phyloP scores from a whole-genome alignment of 2,329 filamentous ascomycete species.

The Ceratocystis eucalypticola region DNA sequence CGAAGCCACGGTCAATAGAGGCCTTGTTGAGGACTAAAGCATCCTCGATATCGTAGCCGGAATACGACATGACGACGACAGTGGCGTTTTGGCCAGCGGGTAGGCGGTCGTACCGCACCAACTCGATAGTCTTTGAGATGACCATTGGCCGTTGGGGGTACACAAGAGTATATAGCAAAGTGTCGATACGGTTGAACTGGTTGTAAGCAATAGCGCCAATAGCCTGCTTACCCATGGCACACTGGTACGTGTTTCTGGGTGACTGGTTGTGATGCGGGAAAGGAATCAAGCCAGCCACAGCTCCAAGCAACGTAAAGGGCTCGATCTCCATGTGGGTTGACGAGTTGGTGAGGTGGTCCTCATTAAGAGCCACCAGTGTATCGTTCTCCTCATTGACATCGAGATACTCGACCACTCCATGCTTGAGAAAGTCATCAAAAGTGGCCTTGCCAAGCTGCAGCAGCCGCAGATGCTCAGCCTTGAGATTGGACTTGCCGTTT shows the following conservation, averaged over 20 bases:
- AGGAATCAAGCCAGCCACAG: slow-evolving; percentile 89
- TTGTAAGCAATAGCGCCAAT: slow-evolving; percentile 94
- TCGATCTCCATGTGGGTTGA: slow-evolving; percentile 96
- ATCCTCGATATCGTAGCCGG: slow-evolving; percentile 98
- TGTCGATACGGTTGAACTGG: slow-evolving; percentile 94
- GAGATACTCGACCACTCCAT: slow-evolving; percentile 87
- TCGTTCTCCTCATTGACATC: slow-evolving; percentile 99
- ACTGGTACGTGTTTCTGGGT: slow-evolving; percentile 88
- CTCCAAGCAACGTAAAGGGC: slow-evolving; percentile 90
- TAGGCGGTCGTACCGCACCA: slow-evolving; percentile 93
- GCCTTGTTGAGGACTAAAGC: slow-evolving; percentile 93
- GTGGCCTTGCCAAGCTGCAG: slow-evolving; percentile 71
- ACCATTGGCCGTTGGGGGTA: slow-evolving; percentile 98
- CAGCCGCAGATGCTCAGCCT: slow-evolving; percentile 61
- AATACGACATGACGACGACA: slow-evolving; percentile 98
- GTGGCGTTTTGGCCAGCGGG: slow-evolving; percentile 94
- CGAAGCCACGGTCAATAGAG: slow-evolving; percentile 87
- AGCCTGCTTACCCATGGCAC: slow-evolving; percentile 92
- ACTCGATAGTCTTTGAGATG: slow-evolving; percentile 89
- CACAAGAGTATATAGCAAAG: slow-evolving; percentile 87
- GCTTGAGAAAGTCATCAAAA: slow-evolving; percentile 86
- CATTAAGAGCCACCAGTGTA: slow-evolving; percentile 79
- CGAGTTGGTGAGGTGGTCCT: slow-evolving; percentile 64
- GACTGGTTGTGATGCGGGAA: slow-evolving; percentile 99
- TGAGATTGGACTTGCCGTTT: slow-evolving; percentile 70